Conservation (phyloP, 768 basidiomycete genomes). For the Candolleomyces efflorescens region DNA sequence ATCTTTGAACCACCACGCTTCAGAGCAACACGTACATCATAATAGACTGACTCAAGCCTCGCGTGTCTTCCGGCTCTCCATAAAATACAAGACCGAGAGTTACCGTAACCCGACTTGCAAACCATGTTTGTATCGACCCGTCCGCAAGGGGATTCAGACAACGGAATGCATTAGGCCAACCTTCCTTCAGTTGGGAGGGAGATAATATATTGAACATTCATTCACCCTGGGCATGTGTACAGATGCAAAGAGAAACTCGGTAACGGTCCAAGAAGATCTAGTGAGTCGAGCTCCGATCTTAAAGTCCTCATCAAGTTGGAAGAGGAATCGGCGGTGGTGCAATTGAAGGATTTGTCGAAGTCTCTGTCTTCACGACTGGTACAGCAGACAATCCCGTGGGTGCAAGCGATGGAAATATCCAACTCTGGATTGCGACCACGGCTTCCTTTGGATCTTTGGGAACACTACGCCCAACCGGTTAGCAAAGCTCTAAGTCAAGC, state of each 20-base stretch:
- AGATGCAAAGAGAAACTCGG: too few species aligned
- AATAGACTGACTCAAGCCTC: background rate
- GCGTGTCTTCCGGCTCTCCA: background rate
- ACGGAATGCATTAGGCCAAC: background rate
- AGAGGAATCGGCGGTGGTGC: too few species aligned
- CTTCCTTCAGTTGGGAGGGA: background rate
- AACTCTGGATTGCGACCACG: constrained; percentile 60
- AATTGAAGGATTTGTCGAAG: too few species aligned
- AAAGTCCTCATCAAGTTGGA: too few species aligned
- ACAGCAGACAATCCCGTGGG: too few species aligned
- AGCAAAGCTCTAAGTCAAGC: background rate
- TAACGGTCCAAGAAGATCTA: background rate
- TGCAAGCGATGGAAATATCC: constrained; percentile 57
- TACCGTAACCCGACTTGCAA: background rate
- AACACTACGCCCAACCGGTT: constrained; percentile 40
- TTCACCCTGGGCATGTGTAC: background rate
- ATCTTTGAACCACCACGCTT: background rate
- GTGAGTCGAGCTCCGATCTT: background rate
- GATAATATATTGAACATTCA: background rate
- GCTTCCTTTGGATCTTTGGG: constrained; percentile 69
- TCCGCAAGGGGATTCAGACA: background rate
- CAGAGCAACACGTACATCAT: background rate
- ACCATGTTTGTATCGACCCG: too few species aligned
- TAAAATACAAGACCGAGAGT: background rate
- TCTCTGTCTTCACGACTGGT: too few species aligned